Percentiles rank a stretch among this genome's conserved stretches.
Evolutionary conservation across 2,329 filamentous ascomycete species (phyloP).

Genomic region (Cryphonectria japonica): DNA sequence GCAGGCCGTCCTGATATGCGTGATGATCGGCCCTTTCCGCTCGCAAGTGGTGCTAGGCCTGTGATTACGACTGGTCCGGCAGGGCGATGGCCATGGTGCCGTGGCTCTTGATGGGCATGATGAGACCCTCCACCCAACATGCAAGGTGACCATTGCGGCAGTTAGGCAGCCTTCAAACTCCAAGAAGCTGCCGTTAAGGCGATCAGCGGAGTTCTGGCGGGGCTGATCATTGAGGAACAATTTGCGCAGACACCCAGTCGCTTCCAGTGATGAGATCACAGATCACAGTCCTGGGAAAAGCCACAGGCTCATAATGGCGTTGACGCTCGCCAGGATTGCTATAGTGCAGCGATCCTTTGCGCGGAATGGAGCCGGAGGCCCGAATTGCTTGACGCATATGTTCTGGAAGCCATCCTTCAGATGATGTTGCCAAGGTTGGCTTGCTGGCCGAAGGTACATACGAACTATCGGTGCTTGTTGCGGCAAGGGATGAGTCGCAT

Average conservation of each 20-base stretch:
- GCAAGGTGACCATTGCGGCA: not conserved
- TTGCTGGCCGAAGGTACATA: not conserved
- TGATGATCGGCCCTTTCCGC: not conserved
- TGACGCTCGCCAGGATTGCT: constrained; percentile 9
- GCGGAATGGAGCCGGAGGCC: not conserved
- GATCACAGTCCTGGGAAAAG: not conserved
- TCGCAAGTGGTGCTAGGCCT: not conserved
- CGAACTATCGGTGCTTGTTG: not conserved
- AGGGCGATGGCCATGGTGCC: not conserved
- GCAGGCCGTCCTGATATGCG: not conserved
- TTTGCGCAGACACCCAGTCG: not conserved
- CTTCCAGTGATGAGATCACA: not conserved
- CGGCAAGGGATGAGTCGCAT: not conserved
- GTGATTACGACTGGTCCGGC: not conserved
- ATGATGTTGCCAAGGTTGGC: not conserved
- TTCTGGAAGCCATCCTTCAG: constrained; percentile 12
- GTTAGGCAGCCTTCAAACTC: not conserved
- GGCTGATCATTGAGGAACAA: not conserved
- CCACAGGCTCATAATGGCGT: not conserved
- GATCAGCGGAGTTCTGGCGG: not conserved
- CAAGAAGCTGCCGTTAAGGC: not conserved
- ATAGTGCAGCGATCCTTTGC: constrained; percentile 5
- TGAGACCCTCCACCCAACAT: not conserved
- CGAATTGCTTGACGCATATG: not conserved
- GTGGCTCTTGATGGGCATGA: not conserved